These are phyloP conservation scores for Sordariomycetes sp. DNA, from an alignment of 2,329 filamentous ascomycete genomes.

Conservation along the genomic window DNA sequence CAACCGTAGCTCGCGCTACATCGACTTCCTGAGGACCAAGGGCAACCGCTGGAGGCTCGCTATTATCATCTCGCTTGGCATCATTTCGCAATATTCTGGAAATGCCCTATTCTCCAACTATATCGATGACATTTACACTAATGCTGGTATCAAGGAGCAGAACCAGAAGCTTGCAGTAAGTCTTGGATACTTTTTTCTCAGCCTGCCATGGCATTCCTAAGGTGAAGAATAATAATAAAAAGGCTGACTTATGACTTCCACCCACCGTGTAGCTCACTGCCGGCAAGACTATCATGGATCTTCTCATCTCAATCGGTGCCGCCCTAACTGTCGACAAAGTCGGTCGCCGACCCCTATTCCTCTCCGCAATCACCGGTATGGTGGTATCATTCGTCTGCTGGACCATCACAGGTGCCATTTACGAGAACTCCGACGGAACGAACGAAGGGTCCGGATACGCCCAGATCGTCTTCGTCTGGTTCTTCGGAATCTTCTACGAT, in stretches of 20 bases:
- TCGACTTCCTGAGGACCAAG: constrained; percentile 46
- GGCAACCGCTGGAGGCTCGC: constrained; percentile 52
- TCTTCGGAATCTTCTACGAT: constrained; percentile 46
- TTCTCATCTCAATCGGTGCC: constrained; percentile 41
- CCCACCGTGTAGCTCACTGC: constrained; percentile 21
- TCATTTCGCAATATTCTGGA: constrained; percentile 56
- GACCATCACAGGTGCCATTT: constrained; percentile 38
- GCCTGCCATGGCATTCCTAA: neutral
- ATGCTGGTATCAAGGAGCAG: constrained; percentile 44
- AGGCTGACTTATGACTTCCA: neutral
- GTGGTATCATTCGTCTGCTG: constrained; percentile 31
- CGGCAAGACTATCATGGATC: constrained; percentile 44
- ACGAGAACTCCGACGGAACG: constrained; percentile 29
- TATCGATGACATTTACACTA: constrained; percentile 46
- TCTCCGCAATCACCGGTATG: constrained; percentile 34
- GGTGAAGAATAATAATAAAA: neutral
- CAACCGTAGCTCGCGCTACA: constrained; percentile 34
- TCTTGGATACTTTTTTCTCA: neutral
- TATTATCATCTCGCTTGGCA: constrained; percentile 47
- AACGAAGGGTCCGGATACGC: constrained; percentile 33
- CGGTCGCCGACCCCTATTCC: constrained; percentile 39
- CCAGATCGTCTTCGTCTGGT: constrained; percentile 44
- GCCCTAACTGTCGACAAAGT: constrained; percentile 34
- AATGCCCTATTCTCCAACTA: constrained; percentile 57
- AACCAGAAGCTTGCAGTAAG: constrained; percentile 39